These are phyloP conservation scores for Hypoxylon fuscum DNA, from an alignment of 495 filamentous ascomycete species.

Conservation along the genomic window DNA sequence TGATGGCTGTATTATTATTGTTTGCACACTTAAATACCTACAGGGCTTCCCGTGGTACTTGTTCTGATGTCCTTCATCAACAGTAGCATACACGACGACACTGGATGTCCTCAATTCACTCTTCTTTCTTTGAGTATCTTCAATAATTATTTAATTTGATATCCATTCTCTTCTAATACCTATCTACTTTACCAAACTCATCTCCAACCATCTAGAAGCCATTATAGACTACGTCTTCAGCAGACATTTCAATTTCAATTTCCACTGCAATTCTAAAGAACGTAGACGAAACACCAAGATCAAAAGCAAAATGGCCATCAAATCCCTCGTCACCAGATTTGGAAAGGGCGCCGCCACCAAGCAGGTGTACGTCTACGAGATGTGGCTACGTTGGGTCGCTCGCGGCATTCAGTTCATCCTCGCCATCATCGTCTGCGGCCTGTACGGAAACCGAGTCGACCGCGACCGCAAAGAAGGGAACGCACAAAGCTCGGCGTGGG, in stretches of 20 bases:
- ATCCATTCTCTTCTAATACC: background rate
- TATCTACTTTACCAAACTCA: too few species aligned
- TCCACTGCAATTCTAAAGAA: too few species aligned
- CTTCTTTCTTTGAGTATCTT: slow-evolving; percentile 22
- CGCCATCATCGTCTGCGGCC: slow-evolving; percentile 43
- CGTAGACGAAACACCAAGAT: background rate
- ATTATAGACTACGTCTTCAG: background rate
- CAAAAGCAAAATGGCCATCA: slow-evolving; percentile 33
- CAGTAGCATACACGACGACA: slow-evolving; percentile 14
- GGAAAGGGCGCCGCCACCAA: slow-evolving; percentile 46
- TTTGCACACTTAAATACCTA: slow-evolving; percentile 31
- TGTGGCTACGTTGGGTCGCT: slow-evolving; percentile 42
- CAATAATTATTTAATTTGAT: slow-evolving; percentile 27
- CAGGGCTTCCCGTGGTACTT: slow-evolving; percentile 7
- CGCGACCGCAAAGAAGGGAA: slow-evolving; percentile 32
- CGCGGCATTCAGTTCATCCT: slow-evolving; percentile 48
- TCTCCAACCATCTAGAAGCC: background rate
- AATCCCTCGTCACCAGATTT: slow-evolving; percentile 34
- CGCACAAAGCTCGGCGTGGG: slow-evolving; percentile 42
- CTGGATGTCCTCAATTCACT: slow-evolving; percentile 33
- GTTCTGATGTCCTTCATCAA: slow-evolving; percentile 15
- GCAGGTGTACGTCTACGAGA: slow-evolving; percentile 46
- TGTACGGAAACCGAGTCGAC: slow-evolving; percentile 48
- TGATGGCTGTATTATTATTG: slow-evolving; percentile 26
- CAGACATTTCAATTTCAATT: background rate